A percentile compares a stretch with the other conserved stretches of the same genome.
phyloP scores from a whole-genome alignment of 1,284 basidiomycete genomes.

The Leccinum griseonigrum region DNA sequence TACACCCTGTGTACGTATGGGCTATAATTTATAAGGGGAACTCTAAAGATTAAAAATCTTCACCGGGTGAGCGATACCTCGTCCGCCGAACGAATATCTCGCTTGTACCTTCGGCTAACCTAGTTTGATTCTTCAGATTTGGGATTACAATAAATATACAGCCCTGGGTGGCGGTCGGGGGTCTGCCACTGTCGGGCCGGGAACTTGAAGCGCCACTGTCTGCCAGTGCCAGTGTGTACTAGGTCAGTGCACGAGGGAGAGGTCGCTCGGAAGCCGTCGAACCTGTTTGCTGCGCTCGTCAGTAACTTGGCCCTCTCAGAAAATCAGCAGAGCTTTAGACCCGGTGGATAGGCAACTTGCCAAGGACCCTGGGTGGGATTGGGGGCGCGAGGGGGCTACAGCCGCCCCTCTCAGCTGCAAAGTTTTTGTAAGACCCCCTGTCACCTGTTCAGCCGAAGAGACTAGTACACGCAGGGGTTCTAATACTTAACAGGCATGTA shows the following conservation, averaged over 20 bases:
- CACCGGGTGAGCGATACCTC: too few relatives aligned
- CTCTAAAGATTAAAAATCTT: too few relatives aligned
- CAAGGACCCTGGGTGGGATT: background rate
- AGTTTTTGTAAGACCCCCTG: background rate
- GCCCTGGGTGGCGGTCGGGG: background rate
- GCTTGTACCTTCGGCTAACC: background rate
- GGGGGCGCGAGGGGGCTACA: background rate
- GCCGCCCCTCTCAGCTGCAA: background rate
- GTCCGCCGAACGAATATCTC: background rate
- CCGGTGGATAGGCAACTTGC: background rate
- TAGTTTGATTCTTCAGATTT: background rate
- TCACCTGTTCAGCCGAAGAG: background rate
- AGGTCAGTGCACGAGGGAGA: background rate
- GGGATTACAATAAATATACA: background rate
- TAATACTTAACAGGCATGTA: background rate
- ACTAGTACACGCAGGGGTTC: background rate
- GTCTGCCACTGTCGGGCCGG: too few relatives aligned
- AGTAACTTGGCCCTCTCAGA: background rate
- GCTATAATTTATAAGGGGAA: too few relatives aligned
- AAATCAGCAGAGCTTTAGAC: background rate
- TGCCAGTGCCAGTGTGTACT: too few relatives aligned
- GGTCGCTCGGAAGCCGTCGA: background rate
- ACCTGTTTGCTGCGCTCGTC: background rate
- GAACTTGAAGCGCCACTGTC: background rate
- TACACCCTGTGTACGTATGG: too few relatives aligned